A percentile compares a stretch with the other conserved stretches of the same genome.
Conservation (phyloP, 2,329 filamentous ascomycete genomes). For the Septoria linicola region DNA sequence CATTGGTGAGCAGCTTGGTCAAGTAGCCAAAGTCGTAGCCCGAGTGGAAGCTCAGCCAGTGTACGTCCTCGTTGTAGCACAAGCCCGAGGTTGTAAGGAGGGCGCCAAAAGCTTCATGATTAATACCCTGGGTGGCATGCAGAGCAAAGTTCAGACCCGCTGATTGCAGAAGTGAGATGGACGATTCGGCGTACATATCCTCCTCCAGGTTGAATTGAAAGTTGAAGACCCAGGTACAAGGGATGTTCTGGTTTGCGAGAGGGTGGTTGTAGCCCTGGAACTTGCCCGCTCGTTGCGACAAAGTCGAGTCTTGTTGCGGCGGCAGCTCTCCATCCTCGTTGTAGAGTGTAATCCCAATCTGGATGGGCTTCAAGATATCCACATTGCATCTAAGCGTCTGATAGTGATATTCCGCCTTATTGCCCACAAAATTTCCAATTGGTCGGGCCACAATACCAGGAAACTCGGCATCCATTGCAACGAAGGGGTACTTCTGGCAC, state of each 20-base stretch:
- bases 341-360: slow-evolving; percentile 92
- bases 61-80: slow-evolving; percentile 80
- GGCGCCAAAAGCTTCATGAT: slow-evolving; percentile 83
- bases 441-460: slow-evolving; percentile 95
- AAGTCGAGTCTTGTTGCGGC: slow-evolving; percentile 58
- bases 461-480: slow-evolving; percentile 99
- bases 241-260: slow-evolving; percentile 54
- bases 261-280: slow-evolving; percentile 45
- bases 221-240: slow-evolving; percentile 98
- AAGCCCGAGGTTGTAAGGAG: slow-evolving; percentile 89
- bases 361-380: slow-evolving; percentile 95
- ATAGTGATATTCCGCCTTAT: slow-evolving; percentile 97
- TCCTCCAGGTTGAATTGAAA: slow-evolving; percentile 92
- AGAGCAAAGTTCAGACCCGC: slow-evolving; percentile 89
- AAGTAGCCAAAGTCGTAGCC: slow-evolving; percentile 98
- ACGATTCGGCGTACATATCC: slow-evolving; percentile 97
- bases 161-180: slow-evolving; percentile 84
- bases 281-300: slow-evolving; percentile 45
- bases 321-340: slow-evolving; percentile 85
- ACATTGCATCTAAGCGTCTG: slow-evolving; percentile 97
- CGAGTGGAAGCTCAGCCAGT: slow-evolving; percentile 97
- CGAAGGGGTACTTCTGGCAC: slow-evolving; percentile 88
- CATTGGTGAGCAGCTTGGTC: slow-evolving; percentile 85
- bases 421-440: slow-evolving; percentile 82
- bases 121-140: slow-evolving; percentile 85